phyloP scores from a whole-genome alignment of 2,329 filamentous ascomycete species.

The Hirsutella minnesotensis region DNA sequence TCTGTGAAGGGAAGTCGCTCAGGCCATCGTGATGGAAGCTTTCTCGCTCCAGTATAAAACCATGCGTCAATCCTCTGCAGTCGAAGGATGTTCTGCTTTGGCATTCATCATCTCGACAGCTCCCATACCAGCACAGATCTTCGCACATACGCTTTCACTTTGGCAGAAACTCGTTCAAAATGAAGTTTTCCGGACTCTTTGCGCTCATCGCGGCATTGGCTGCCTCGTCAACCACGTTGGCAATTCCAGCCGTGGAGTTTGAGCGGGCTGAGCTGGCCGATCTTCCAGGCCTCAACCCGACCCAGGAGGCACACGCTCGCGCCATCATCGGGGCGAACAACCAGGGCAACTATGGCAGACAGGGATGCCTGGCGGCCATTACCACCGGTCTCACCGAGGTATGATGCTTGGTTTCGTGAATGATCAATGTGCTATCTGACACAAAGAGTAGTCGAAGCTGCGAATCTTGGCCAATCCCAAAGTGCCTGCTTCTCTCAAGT shows the following conservation, averaged over 20 bases:
- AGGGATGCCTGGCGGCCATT: constrained; percentile 10
- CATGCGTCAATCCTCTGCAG: too few relatives aligned
- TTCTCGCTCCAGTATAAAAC: too few relatives aligned
- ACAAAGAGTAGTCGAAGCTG: constrained; percentile 8
- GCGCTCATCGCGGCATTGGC: neutral
- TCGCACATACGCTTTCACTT: too few relatives aligned
- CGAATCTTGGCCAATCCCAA: constrained; percentile 9
- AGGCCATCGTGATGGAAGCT: too few relatives aligned
- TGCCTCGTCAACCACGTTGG: neutral
- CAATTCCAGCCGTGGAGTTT: neutral
- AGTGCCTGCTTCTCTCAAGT: constrained; percentile 9
- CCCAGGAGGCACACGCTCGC: constrained; percentile 8
- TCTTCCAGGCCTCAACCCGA: constrained; percentile 9
- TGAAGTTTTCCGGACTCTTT: constrained; percentile 3
- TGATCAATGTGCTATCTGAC: neutral
- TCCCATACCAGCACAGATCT: too few relatives aligned
- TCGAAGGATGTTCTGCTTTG: too few relatives aligned
- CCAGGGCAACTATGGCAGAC: constrained; percentile 7
- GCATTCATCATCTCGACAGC: too few relatives aligned
- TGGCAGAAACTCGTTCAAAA: neutral
- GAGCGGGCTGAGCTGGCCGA: constrained; percentile 4
- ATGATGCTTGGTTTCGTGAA: too few relatives aligned
- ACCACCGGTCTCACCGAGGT: constrained; percentile 12
- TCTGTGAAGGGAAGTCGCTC: too few relatives aligned
- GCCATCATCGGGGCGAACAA: constrained; percentile 10